phyloP scores from a whole-genome alignment of 495 filamentous ascomycete species.

The Aspergillus steynii region DNA sequence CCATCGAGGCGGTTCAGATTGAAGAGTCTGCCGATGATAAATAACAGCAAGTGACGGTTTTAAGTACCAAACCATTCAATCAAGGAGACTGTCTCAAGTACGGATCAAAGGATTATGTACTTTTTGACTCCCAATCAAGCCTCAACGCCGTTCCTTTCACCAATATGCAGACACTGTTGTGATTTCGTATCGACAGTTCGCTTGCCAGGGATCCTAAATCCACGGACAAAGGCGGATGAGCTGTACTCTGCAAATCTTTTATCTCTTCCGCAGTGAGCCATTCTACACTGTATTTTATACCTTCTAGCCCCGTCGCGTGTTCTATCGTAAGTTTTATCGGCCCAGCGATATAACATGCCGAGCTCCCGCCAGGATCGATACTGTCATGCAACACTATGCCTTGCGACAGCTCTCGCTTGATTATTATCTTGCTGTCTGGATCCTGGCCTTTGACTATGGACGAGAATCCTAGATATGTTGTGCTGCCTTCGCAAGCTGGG shows the following conservation, averaged over 20 bases:
- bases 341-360: constrained; percentile 6
- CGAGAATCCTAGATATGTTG: constrained; percentile 3
- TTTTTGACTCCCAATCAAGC: constrained; percentile 5
- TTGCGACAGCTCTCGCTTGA: neutral
- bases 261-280: constrained; percentile 11
- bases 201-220: constrained; percentile 11
- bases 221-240: constrained; percentile 9
- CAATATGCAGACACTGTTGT: constrained; percentile 11
- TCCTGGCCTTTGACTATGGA: constrained; percentile 2
- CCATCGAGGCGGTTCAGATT: constrained; percentile 1
- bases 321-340: constrained; percentile 10
- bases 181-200: constrained; percentile 7
- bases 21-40: constrained; percentile 4
- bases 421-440: constrained; percentile 4
- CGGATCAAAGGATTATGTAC: neutral
- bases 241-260: constrained; percentile 3
- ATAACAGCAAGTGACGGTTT: constrained; percentile 1
- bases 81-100: constrained; percentile 1
- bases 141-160: neutral
- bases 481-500: constrained; percentile 3
- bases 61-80: constrained; percentile 4
- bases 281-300: constrained; percentile 9
- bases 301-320: neutral
- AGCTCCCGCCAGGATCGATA: constrained; percentile 9
- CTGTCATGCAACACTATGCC: constrained; percentile 9